Conservation (phyloP, 1,284 basidiomycete species). For the Ustilago vetiveriae region DNA sequence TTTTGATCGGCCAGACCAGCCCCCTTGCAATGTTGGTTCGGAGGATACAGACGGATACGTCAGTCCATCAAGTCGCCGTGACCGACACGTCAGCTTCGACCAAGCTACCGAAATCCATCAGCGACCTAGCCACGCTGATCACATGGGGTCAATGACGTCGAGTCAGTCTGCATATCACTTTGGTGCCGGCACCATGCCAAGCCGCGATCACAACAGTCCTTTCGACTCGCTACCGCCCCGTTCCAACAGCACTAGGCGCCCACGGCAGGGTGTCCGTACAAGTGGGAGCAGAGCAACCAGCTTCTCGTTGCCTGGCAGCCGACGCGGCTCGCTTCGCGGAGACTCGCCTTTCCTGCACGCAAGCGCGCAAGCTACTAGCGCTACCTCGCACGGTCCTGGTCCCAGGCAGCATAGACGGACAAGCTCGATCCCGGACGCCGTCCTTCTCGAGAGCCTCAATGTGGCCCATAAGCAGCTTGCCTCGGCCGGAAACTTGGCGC, state of each 20-base stretch:
- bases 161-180: conserved; percentile 33
- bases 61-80: conserved; percentile 7
- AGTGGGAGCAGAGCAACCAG: conserved; percentile 27
- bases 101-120: conserved; percentile 9
- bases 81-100: conserved; percentile 47
- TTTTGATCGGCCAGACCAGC: conserved; percentile 36
- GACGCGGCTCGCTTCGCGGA: conserved; percentile 44
- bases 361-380: background rate
- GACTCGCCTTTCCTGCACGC: conserved; percentile 14
- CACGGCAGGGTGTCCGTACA: conserved; percentile 31
- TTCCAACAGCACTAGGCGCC: conserved; percentile 38
- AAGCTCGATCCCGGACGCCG: conserved; percentile 32
- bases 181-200: conserved; percentile 4
- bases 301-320: conserved; percentile 46
- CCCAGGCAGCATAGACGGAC: conserved; percentile 17
- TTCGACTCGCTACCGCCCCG: conserved; percentile 37
- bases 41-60: conserved; percentile 1
- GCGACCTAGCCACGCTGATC: conserved; percentile 15
- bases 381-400: background rate
- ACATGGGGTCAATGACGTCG: conserved; percentile 10
- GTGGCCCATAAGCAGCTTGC: conserved; percentile 57
- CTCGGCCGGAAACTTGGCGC: conserved; percentile 48
- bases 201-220: too few relatives aligned
- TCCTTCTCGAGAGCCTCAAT: conserved; percentile 48
- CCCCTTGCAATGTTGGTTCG: conserved; percentile 3